A percentile compares a stretch with the other conserved stretches of the same genome.
Conservation (phyloP, 148 eudicot species). For the Arbutus unedo region DNA sequence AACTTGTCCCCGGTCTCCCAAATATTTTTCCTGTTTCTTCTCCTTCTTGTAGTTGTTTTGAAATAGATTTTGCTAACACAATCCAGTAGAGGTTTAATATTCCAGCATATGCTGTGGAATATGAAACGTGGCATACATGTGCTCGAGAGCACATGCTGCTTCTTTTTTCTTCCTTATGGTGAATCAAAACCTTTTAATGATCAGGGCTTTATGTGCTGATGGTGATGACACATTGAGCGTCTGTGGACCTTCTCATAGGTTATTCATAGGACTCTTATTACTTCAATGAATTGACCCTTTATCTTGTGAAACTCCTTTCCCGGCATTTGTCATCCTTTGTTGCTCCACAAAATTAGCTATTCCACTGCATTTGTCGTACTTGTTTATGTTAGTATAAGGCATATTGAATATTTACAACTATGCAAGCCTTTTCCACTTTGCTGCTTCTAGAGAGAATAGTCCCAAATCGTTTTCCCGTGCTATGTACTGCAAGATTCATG, state of each 20-base stretch:
- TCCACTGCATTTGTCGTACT: not conserved
- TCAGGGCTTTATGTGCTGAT: not conserved
- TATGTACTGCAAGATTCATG: no score
- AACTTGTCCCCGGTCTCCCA: not conserved
- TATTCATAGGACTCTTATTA: not conserved
- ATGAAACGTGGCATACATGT: not conserved
- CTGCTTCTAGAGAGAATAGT: not conserved
- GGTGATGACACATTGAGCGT: not conserved
- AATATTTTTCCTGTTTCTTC: not conserved
- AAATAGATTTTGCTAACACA: not conserved
- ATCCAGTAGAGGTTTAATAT: not conserved
- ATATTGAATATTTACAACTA: not conserved
- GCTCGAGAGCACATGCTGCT: not conserved
- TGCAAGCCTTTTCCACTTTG: slow-evolving; percentile 3
- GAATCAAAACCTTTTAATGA: slow-evolving; percentile 7
- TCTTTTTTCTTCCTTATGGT: not conserved
- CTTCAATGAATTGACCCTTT: not conserved
- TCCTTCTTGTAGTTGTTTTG: not conserved
- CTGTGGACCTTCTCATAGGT: not conserved
- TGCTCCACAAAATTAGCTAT: not conserved
- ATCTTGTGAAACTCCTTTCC: not conserved
- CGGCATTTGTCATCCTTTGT: not conserved
- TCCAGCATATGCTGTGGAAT: not conserved
- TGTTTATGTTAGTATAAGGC: no score
- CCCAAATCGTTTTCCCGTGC: not conserved